These are phyloP conservation scores for Erodium moschatum DNA, from an alignment of 441 rosid genomes.

Conservation along the genomic window DNA sequence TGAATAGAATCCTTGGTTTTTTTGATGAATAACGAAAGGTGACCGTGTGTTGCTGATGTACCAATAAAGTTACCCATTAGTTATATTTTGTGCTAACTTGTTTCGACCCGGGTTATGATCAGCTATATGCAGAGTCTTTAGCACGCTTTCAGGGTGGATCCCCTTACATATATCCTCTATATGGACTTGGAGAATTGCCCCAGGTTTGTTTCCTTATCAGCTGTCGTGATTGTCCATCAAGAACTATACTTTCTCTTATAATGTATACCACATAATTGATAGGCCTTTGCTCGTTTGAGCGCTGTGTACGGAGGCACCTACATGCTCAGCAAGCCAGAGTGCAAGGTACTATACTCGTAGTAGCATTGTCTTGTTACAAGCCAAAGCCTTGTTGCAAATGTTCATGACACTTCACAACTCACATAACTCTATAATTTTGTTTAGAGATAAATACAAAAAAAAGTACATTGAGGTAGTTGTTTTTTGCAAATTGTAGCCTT, in stretches of 20 bases:
- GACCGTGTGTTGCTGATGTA: no score
- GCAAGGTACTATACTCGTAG: constrained; percentile 38
- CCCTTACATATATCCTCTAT: constrained; percentile 60
- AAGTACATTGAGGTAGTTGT: no score
- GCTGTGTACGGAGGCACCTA: constrained; percentile 74
- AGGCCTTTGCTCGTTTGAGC: constrained; percentile 70
- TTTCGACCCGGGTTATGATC: constrained; percentile 14
- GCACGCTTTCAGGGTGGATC: constrained; percentile 72
- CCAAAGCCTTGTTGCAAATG: not conserved
- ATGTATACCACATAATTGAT: constrained; percentile 2
- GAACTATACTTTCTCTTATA: not conserved
- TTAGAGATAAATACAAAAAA: no score
- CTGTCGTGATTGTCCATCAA: not conserved
- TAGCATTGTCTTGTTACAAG: not conserved
- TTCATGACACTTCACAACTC: no score
- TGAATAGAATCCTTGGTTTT: no score
- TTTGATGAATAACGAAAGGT: no score
- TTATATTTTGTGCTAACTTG: not conserved
- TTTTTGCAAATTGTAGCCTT: no score
- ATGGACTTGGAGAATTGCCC: constrained; percentile 69
- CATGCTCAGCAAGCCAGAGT: constrained; percentile 73
- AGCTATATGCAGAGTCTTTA: constrained; percentile 68
- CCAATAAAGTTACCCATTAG: no score
- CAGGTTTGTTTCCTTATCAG: constrained; percentile 31
- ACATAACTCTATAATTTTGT: not conserved